Evolutionary conservation across 1,139 yeast species (phyloP).

Genomic region (Spencermartinsiella ligniputridi): DNA sequence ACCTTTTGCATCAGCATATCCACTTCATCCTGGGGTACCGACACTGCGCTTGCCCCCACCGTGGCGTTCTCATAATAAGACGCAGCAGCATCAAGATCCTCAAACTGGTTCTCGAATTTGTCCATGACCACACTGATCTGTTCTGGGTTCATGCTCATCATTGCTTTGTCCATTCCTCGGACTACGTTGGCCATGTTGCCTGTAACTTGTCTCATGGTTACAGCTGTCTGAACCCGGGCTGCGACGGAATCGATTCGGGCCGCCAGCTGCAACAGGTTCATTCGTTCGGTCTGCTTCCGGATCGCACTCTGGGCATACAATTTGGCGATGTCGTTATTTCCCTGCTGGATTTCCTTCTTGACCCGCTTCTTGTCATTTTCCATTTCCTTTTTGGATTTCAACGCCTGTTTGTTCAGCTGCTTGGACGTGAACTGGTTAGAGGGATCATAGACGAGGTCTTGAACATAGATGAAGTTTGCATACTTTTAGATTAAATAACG

Average conservation of each 20-base stretch:
- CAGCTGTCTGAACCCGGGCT: slow-evolving; percentile 93
- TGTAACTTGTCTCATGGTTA: slow-evolving; percentile 91
- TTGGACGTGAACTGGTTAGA: slow-evolving; percentile 76
- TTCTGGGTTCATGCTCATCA: slow-evolving; percentile 93
- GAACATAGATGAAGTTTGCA: slow-evolving; percentile 12
- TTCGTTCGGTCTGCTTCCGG: slow-evolving; percentile 81
- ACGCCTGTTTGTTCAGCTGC: slow-evolving; percentile 84
- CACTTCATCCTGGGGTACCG: slow-evolving; percentile 94
- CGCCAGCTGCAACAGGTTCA: slow-evolving; percentile 75
- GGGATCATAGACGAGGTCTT: neutral
- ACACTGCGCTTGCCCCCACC: slow-evolving; percentile 78
- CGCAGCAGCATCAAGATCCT: slow-evolving; percentile 90
- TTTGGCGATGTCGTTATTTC: slow-evolving; percentile 89
- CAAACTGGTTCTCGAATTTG: slow-evolving; percentile 92
- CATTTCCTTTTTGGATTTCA: slow-evolving; percentile 88
- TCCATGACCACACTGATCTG: slow-evolving; percentile 90
- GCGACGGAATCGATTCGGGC: slow-evolving; percentile 96
- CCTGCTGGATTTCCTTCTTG: slow-evolving; percentile 81
- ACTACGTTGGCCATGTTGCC: slow-evolving; percentile 93
- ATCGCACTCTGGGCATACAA: slow-evolving; percentile 95
- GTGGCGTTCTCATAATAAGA: slow-evolving; percentile 92
- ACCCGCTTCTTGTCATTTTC: slow-evolving; percentile 81
- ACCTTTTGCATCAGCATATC: slow-evolving; percentile 87
- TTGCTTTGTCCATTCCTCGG: slow-evolving; percentile 92
- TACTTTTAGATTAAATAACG: slow-evolving; percentile 39